Conservation (phyloP, 306 rosid genomes). For the Begonia fuchsioides region DNA sequence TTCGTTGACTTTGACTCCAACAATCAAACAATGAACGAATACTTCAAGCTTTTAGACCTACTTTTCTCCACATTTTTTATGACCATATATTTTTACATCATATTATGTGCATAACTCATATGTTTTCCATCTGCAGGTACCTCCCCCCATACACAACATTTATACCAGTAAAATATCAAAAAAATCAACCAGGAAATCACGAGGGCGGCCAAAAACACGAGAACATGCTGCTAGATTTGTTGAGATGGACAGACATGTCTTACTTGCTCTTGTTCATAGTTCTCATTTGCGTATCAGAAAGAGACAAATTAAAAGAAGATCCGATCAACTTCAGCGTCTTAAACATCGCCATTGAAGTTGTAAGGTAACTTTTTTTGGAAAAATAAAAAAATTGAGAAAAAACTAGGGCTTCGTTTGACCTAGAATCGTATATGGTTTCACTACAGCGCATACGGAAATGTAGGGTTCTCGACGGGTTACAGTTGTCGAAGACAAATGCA, state of each 20-base stretch:
- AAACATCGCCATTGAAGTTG: conserved; percentile 44
- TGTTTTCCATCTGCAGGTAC: conserved; percentile 25
- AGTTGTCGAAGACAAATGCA: conserved; percentile 36
- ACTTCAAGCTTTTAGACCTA: no score
- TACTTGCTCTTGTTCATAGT: conserved; percentile 41
- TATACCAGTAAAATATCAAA: conserved; percentile 28
- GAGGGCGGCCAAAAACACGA: conserved; percentile 16
- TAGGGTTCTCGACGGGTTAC: conserved; percentile 54
- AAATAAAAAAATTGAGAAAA: neutral
- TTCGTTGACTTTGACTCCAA: no score
- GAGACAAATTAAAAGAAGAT: conserved; percentile 40
- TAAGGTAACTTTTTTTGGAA: conserved; percentile 15
- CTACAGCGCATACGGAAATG: conserved; percentile 78
- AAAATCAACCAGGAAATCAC: conserved; percentile 1
- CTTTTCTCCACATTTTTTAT: no score
- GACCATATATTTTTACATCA: no score
- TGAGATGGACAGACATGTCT: conserved; percentile 33
- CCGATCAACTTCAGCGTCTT: conserved; percentile 60
- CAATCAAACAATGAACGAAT: no score
- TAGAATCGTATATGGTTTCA: no score
- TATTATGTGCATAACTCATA: no score
- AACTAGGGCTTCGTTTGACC: no score
- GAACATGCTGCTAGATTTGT: conserved; percentile 8
- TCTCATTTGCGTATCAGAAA: conserved; percentile 52
- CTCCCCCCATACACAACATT: no score